phyloP scores from a whole-genome alignment of 2,329 filamentous ascomycete genomes.

The Thelonectria discophora region DNA sequence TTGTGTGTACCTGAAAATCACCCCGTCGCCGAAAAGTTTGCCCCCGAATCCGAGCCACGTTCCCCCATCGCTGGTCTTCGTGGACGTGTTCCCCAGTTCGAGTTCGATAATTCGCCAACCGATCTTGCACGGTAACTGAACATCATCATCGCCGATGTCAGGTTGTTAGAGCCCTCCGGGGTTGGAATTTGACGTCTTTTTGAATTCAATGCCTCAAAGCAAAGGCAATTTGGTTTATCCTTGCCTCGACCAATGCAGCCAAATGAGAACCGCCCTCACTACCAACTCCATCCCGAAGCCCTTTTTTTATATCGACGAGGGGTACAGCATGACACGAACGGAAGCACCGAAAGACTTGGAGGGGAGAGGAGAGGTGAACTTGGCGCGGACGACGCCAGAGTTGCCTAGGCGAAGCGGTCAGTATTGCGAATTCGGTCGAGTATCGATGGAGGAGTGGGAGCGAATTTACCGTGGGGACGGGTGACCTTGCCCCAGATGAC shows the following conservation, averaged over 20 bases:
- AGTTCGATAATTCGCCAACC: conserved; percentile 40
- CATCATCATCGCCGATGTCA: conserved; percentile 40
- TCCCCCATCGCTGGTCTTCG: conserved; percentile 42
- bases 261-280: conserved; percentile 70
- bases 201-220: conserved; percentile 64
- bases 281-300: conserved; percentile 67
- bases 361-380: conserved; percentile 96
- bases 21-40: conserved; percentile 34
- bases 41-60: conserved; percentile 38
- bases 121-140: conserved; percentile 33
- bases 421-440: conserved; percentile 17
- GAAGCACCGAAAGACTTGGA: conserved; percentile 96
- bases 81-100: conserved; percentile 37
- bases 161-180: conserved; percentile 39
- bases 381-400: conserved; percentile 96
- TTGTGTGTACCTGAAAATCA: conserved; percentile 43
- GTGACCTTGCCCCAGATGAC: conserved; percentile 99
- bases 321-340: conserved; percentile 97
- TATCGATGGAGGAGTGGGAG: conserved; percentile 5
- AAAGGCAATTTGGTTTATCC: conserved; percentile 62
- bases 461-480: conserved; percentile 83
- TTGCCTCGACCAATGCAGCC: conserved; percentile 68
- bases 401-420: conserved; percentile 69
- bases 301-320: conserved; percentile 93
- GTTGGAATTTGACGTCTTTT: conserved; percentile 58